These are phyloP conservation scores for Carex cristatella DNA, from an alignment of 176 grass and related monocot species.

Conservation along the genomic window DNA sequence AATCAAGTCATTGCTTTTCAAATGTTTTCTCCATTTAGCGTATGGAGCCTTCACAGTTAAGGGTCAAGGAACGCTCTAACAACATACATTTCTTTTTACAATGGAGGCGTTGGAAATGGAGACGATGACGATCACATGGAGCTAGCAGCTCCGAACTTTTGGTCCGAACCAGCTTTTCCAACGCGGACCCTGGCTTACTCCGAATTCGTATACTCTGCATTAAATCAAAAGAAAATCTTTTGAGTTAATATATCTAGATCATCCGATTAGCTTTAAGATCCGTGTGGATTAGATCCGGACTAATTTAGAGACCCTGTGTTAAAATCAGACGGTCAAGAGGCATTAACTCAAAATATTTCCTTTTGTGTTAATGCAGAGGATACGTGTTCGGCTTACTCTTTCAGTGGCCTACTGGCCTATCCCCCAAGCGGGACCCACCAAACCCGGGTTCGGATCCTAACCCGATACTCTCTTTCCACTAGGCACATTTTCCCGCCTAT, in stretches of 20 bases:
- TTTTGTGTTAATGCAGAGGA: too few species aligned
- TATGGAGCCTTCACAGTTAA: neutral
- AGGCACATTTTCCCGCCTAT: slow-evolving; percentile 1
- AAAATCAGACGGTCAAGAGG: too few species aligned
- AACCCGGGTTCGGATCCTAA: neutral
- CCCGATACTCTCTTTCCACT: neutral
- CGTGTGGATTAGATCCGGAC: too few species aligned
- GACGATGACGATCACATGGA: neutral
- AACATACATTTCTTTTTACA: neutral
- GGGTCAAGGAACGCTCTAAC: too few species aligned
- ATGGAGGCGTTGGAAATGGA: neutral
- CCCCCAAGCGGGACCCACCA: neutral
- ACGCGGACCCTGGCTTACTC: neutral
- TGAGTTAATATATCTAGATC: too few species aligned
- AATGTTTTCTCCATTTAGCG: neutral
- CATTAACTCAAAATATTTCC: too few species aligned
- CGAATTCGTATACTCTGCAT: too few species aligned
- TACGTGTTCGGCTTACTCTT: too few species aligned
- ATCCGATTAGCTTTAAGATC: too few species aligned
- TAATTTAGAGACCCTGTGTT: too few species aligned
- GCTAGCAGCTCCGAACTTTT: neutral
- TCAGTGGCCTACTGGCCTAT: neutral
- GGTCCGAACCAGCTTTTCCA: neutral
- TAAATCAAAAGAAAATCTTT: too few species aligned
- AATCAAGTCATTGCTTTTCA: neutral